phyloP scores from a whole-genome alignment of 2,329 filamentous ascomycete genomes.

The Diaporthe sp. region DNA sequence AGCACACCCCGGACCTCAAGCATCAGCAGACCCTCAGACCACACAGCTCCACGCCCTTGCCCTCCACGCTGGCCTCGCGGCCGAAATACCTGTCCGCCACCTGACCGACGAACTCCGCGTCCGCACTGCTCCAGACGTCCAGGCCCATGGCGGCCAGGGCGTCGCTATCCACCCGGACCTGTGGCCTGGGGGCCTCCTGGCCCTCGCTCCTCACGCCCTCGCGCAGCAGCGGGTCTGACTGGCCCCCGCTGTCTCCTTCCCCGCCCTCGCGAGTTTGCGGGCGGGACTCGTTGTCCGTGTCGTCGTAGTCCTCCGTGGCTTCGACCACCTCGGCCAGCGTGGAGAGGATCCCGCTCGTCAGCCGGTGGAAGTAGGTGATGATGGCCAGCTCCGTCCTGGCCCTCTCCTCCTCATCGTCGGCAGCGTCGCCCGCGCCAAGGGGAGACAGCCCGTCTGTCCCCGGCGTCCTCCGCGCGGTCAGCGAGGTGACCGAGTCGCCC shows the following conservation, averaged over 20 bases:
- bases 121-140: constrained; percentile 79
- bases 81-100: constrained; percentile 74
- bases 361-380: constrained; percentile 83
- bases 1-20: background rate
- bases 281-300: constrained; percentile 40
- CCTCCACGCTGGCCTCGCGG: constrained; percentile 70
- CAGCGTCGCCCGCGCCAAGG: constrained; percentile 37
- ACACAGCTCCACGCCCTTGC: constrained; percentile 79
- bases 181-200: constrained; percentile 49
- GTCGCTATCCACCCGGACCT: constrained; percentile 69
- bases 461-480: constrained; percentile 49
- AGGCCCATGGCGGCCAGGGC: constrained; percentile 79
- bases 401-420: constrained; percentile 55
- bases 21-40: constrained; percentile 74
- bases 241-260: constrained; percentile 41
- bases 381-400: constrained; percentile 73
- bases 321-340: constrained; percentile 71
- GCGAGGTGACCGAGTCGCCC: constrained; percentile 56
- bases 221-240: constrained; percentile 36
- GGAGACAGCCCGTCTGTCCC: constrained; percentile 34
- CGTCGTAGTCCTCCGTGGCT: constrained; percentile 55
- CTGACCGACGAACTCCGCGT: constrained; percentile 75
- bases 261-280: constrained; percentile 43
- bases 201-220: constrained; percentile 36
- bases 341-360: constrained; percentile 74